phyloP scores from a whole-genome alignment of 257 asterid genomes.

The Rauvolfia tetraphylla region DNA sequence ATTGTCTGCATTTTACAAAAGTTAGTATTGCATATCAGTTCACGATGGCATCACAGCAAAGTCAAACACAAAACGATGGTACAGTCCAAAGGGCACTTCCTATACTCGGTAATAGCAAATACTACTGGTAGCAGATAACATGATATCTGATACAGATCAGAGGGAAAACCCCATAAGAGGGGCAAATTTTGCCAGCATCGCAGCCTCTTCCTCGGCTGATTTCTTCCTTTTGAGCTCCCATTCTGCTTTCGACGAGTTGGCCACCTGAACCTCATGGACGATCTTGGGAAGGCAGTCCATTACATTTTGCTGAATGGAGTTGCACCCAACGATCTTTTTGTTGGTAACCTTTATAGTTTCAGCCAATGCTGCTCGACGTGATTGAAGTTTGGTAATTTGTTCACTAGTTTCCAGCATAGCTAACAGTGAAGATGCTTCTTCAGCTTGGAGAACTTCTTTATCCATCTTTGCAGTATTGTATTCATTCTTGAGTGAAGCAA shows the following conservation, averaged over 20 bases:
- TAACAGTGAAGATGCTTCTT: conserved; percentile 26
- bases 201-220: conserved; percentile 26
- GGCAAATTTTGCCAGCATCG: conserved; percentile 30
- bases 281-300: conserved; percentile 29
- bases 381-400: conserved; percentile 29
- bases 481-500: conserved; percentile 30
- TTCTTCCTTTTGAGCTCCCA: conserved; percentile 38
- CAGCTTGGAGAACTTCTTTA: conserved; percentile 30
- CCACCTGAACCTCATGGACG: conserved; percentile 33
- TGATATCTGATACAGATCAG: not conserved
- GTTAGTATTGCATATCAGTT: not conserved
- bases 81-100: not conserved
- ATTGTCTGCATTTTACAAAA: not conserved
- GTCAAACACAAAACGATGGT: not conserved
- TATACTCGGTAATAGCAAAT: not conserved
- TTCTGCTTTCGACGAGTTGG: conserved; percentile 26
- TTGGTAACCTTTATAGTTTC: conserved; percentile 23
- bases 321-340: conserved; percentile 24
- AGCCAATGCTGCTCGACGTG: conserved; percentile 21
- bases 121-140: not conserved
- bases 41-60: not conserved
- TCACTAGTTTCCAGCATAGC: conserved; percentile 28
- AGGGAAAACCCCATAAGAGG: conserved; percentile 41
- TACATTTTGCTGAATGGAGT: conserved; percentile 20
- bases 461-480: conserved; percentile 30